A percentile compares a stretch with the other conserved stretches of the same genome.
These are phyloP conservation scores for Phytopythium ostracodes DNA, from an alignment of 352 stramenopile species.

Conservation along the genomic window DNA sequence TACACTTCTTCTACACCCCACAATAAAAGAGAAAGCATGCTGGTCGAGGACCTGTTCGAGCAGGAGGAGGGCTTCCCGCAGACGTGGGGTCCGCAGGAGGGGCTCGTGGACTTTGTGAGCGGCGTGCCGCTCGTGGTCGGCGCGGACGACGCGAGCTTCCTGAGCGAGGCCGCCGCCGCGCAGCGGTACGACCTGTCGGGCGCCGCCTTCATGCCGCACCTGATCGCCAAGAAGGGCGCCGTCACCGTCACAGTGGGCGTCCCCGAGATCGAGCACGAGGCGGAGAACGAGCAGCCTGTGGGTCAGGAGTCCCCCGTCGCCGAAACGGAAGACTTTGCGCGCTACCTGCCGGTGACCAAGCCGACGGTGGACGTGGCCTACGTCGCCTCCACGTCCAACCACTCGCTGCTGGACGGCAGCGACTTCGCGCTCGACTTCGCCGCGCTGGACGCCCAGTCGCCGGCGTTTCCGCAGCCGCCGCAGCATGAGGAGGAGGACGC, in stretches of 20 bases:
- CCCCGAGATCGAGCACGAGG: not conserved
- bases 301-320: not conserved
- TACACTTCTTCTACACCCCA: not conserved
- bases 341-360: constrained; percentile 5
- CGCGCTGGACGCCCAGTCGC: not conserved
- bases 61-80: constrained; percentile 12
- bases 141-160: constrained; percentile 5
- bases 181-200: constrained; percentile 6
- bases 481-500: constrained; percentile 10
- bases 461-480: constrained; percentile 11
- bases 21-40: constrained; percentile 1
- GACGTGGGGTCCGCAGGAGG: constrained; percentile 11
- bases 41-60: constrained; percentile 13
- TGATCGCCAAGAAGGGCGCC: constrained; percentile 4
- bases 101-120: constrained; percentile 8
- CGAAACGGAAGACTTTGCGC: not conserved
- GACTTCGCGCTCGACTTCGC: constrained; percentile 8
- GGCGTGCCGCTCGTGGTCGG: constrained; percentile 8
- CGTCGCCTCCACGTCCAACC: not conserved
- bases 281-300: not conserved
- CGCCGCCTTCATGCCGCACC: constrained; percentile 8
- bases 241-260: not conserved
- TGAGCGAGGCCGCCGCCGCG: constrained; percentile 5
- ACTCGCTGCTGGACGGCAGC: constrained; percentile 7
- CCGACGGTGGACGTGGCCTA: constrained; percentile 3